phyloP scores from a whole-genome alignment of 768 basidiomycete genomes.

The Pholiota microspora region DNA sequence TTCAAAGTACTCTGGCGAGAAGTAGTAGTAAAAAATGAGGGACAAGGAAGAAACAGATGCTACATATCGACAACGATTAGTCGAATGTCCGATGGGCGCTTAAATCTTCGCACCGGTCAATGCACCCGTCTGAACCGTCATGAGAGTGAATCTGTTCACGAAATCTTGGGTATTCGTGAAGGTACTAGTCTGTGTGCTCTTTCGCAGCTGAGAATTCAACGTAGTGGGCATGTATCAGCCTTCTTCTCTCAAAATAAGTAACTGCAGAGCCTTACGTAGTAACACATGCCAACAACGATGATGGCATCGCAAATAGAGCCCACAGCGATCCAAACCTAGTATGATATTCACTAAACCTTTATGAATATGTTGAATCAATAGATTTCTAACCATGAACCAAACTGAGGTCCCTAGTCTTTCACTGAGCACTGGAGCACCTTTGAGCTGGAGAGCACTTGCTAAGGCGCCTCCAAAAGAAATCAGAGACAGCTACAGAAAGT shows the following conservation, averaged over 20 bases:
- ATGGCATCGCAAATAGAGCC: constrained; percentile 6
- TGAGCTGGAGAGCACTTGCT: background rate
- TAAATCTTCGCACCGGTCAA: too few relatives aligned
- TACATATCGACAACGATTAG: too few relatives aligned
- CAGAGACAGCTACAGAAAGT: background rate
- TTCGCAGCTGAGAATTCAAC: too few relatives aligned
- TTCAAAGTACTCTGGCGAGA: background rate
- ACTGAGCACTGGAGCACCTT: too few relatives aligned
- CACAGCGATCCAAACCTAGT: constrained; percentile 2
- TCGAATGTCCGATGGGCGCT: too few relatives aligned
- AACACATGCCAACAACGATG: constrained; percentile 10
- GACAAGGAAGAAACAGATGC: background rate
- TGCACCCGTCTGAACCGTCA: too few relatives aligned
- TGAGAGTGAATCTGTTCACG: too few relatives aligned
- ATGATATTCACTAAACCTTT: too few relatives aligned
- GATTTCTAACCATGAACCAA: background rate
- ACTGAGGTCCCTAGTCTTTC: background rate
- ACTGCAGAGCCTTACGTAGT: constrained; percentile 4
- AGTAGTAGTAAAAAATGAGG: background rate
- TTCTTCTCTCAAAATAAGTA: too few relatives aligned
- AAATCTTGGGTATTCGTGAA: too few relatives aligned
- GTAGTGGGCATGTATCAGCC: too few relatives aligned
- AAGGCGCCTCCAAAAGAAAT: background rate
- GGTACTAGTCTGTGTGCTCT: too few relatives aligned
- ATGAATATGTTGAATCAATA: background rate